Evolutionary conservation across 139 green algal genomes (phyloP), one percentile per base, ranked within the genome.

Genomic region (Tetradesmus obliquus): DNA sequence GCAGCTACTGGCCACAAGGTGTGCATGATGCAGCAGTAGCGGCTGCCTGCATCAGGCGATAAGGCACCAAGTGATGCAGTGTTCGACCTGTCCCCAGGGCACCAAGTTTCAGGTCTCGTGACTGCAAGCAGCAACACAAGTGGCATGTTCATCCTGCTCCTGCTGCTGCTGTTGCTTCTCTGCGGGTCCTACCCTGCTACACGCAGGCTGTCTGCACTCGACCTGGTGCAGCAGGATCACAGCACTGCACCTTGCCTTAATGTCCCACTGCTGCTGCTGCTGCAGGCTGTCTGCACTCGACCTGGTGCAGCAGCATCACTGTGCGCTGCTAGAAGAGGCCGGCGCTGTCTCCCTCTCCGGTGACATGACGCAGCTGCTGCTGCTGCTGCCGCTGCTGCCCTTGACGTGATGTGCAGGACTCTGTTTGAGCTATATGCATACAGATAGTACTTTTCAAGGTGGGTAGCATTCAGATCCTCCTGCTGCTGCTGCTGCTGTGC

Each of bases 1-100:
- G 10, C 87, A 91, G 76, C 87, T 86, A 55, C 55, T 86, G 55
- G 87, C 87, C 5, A 72, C 83, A 15, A 91, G 87, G 87, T 86
- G 76, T 2, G 76, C 6, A 1, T 17, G 54, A n/a, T 72, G 80
- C 51, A 62, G 13, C 22, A 57, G 51, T 32, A 5, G 19, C 3
- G 19, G 79, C 2, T n/a, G 32, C 72, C 12, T 81, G 72, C 2
- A 81, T 81, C 19, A 13, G 58, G 79, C 32, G 62, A 12, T 72
- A 15, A 72, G 10, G 62, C 32, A 45, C 32, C 32, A 45, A 45
- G 32, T 45, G 32, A 45, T 45, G 32, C 32, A 45, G 32, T 45
- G 32, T 45, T 45, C 32, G 32, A 45, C 32, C 32, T 45, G 32
- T 45, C 32, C 32, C 32, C 32, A 45, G 32, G 32, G 32, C 32